phyloP scores from a whole-genome alignment of 441 rosid genomes.

The Erodium moschatum region DNA sequence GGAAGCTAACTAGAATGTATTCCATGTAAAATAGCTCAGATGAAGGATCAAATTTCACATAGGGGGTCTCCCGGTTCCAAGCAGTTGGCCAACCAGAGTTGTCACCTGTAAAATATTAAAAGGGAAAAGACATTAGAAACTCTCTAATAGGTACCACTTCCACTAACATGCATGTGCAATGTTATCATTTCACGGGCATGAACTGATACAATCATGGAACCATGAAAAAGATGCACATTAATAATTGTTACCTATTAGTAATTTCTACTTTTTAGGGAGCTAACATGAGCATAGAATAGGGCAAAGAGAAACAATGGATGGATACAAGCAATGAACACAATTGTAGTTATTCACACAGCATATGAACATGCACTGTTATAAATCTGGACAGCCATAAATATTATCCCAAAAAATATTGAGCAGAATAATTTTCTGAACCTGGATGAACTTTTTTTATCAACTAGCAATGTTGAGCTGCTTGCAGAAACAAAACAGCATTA shows the following conservation, averaged over 20 bases:
- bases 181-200: not conserved
- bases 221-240: not conserved
- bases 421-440: not conserved
- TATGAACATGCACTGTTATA: not conserved
- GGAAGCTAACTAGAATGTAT: conserved; percentile 9
- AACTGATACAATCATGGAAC: not conserved
- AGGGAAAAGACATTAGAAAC: not conserved
- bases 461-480: not conserved
- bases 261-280: not conserved
- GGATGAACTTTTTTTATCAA: not conserved
- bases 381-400: not conserved
- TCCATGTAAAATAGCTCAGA: not conserved
- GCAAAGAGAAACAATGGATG: not conserved
- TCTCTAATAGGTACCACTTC: conserved; percentile 4
- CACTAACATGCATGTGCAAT: not conserved
- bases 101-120: conserved; percentile 48
- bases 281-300: not conserved
- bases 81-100: conserved; percentile 69
- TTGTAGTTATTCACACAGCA: not conserved
- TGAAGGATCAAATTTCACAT: conserved; percentile 31
- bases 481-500: not conserved
- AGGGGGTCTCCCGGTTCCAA: conserved; percentile 69
- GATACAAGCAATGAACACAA: not conserved
- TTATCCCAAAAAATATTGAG: not conserved
- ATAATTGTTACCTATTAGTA: not conserved